Conservation (phyloP, 2,329 filamentous ascomycete species). For the Scytalidium sp. region DNA sequence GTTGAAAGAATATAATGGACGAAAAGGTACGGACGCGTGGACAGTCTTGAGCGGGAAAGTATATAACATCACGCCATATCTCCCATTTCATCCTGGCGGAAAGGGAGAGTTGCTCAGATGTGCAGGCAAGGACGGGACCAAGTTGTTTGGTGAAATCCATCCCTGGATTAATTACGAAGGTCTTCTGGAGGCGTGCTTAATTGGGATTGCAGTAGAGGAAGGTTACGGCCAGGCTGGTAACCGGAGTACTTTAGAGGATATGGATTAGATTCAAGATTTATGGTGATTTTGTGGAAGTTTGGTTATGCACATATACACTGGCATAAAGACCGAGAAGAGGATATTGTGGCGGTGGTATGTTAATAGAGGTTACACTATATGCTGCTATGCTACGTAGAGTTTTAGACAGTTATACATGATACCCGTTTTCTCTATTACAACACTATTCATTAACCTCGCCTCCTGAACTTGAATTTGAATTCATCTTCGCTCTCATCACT, state of each 20-base stretch:
- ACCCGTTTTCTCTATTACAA: constrained; percentile 10
- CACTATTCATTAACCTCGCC: constrained; percentile 8
- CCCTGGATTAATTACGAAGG: constrained; percentile 72
- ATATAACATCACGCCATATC: constrained; percentile 90
- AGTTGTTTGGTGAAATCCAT: constrained; percentile 64
- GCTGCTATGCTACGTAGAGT: constrained; percentile 6
- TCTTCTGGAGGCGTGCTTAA: constrained; percentile 61
- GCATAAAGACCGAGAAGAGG: background rate
- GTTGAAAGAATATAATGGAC: constrained; percentile 75
- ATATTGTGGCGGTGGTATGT: background rate
- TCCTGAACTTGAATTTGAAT: constrained; percentile 27
- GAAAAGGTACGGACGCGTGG: constrained; percentile 86
- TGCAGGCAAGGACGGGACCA: constrained; percentile 60
- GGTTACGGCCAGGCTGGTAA: constrained; percentile 26
- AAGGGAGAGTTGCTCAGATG: constrained; percentile 67
- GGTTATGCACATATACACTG: background rate
- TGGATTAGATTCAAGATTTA: constrained; percentile 46
- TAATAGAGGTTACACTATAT: constrained; percentile 1
- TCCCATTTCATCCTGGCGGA: constrained; percentile 88
- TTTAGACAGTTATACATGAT: constrained; percentile 11
- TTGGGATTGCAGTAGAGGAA: constrained; percentile 63
- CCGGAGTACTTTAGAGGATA: constrained; percentile 51
- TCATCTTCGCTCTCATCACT: constrained; percentile 26
- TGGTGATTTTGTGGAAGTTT: background rate
- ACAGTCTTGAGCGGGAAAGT: constrained; percentile 85